A percentile compares a stretch with the other conserved stretches of the same genome.
phyloP scores from a whole-genome alignment of 495 filamentous ascomycete species.

The Aspergillus kassunensis region DNA sequence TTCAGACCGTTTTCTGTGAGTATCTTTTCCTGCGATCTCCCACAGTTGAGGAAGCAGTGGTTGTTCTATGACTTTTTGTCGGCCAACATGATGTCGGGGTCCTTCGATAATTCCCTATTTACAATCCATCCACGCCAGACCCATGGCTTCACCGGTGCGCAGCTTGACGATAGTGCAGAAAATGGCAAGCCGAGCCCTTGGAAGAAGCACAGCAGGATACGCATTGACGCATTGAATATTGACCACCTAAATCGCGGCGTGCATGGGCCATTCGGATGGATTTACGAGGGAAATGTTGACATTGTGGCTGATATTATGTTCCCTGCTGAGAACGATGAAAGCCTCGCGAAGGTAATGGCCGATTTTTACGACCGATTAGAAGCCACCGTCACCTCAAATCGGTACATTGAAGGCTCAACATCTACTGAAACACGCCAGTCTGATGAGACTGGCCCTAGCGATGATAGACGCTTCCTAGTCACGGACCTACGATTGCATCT shows the following conservation, averaged over 20 bases:
- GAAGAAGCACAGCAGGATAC: conserved; percentile 89
- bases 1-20: conserved; percentile 94
- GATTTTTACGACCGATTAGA: conserved; percentile 94
- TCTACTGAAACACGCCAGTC: conserved; percentile 9
- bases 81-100: conserved; percentile 92
- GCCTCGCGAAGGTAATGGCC: conserved; percentile 84
- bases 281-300: conserved; percentile 91
- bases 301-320: conserved; percentile 95
- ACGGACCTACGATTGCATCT: conserved; percentile 89
- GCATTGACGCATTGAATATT: conserved; percentile 90
- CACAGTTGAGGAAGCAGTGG: conserved; percentile 90
- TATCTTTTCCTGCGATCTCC: conserved; percentile 91
- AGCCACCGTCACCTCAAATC: conserved; percentile 77
- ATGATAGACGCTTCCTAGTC: conserved; percentile 69
- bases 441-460: conserved; percentile 20
- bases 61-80: conserved; percentile 96
- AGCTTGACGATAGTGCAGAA: conserved; percentile 47
- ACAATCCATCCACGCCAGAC: conserved; percentile 93
- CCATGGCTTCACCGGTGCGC: conserved; percentile 61
- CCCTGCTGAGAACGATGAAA: conserved; percentile 78
- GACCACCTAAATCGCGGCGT: conserved; percentile 95
- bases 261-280: conserved; percentile 95
- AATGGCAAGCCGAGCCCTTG: conserved; percentile 55
- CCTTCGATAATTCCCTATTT: conserved; percentile 92
- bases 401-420: conserved; percentile 30